Percentiles rank a stretch among this genome's conserved stretches.
Conservation (phyloP, 208 protist genomes). For the Phytomonas serpens region DNA sequence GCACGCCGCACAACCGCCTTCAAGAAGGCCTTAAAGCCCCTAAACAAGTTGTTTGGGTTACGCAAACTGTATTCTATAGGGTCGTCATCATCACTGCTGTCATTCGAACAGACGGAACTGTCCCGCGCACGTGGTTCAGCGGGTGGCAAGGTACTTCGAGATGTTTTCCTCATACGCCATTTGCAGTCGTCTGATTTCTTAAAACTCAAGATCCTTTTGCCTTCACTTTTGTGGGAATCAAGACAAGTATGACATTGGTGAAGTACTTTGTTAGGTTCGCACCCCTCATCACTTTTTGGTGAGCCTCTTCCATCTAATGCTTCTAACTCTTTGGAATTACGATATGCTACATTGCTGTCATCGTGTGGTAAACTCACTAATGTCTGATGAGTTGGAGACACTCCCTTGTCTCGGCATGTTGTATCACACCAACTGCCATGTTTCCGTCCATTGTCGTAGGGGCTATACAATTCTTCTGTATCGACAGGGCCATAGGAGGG, state of each 20-base stretch:
- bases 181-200: neutral
- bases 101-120: neutral
- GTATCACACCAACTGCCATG: neutral
- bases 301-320: neutral
- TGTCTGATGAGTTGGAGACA: neutral
- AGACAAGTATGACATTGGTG: neutral
- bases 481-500: neutral
- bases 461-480: neutral
- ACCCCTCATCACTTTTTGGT: neutral
- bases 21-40: constrained; percentile 1
- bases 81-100: constrained; percentile 1
- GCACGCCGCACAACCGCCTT: constrained; percentile 11
- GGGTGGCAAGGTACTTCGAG: neutral
- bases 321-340: neutral
- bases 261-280: neutral
- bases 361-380: neutral
- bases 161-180: neutral
- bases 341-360: neutral
- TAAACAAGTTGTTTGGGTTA: constrained; percentile 2
- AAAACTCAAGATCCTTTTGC: neutral
- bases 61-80: constrained; percentile 10
- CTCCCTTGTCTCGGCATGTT: neutral
- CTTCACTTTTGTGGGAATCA: neutral
- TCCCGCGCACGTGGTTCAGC: neutral
- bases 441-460: neutral